Conservation (phyloP, 1,284 basidiomycete genomes). For the Sporisorium graminicola region DNA sequence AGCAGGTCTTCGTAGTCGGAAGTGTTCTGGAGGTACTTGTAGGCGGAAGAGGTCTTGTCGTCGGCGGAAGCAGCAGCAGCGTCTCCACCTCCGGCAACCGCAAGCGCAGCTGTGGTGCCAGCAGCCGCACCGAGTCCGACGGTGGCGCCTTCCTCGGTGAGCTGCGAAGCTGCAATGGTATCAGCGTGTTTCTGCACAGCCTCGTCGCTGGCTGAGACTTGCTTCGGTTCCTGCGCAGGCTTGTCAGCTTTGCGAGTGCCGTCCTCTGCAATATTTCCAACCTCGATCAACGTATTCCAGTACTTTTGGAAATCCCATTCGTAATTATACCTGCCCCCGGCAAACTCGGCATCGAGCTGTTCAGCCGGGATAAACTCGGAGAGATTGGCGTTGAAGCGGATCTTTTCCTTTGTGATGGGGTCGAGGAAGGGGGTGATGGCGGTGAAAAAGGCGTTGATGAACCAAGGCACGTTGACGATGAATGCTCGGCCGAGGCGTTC, state of each 20-base stretch:
- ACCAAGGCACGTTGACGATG: constrained; percentile 81
- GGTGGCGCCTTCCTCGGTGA: constrained; percentile 18
- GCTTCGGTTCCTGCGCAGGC: neutral
- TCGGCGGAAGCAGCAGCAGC: constrained; percentile 5
- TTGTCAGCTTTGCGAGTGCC: constrained; percentile 29
- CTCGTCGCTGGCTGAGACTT: neutral
- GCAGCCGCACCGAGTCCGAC: constrained; percentile 34
- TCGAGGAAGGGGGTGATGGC: constrained; percentile 89
- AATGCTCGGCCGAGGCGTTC: constrained; percentile 88
- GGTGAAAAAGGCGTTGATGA: constrained; percentile 75
- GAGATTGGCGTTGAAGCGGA: constrained; percentile 79
- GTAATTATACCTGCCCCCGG: constrained; percentile 82
- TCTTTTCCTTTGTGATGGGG: constrained; percentile 89
- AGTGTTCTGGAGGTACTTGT: constrained; percentile 45
- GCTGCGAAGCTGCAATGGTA: constrained; percentile 33
- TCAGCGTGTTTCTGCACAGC: constrained; percentile 39
- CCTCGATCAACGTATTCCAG: constrained; percentile 70
- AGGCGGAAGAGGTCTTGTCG: constrained; percentile 19
- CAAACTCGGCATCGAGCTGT: constrained; percentile 82
- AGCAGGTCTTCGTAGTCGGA: constrained; percentile 55
- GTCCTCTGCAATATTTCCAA: constrained; percentile 51
- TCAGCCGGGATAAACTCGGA: constrained; percentile 79
- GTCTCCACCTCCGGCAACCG: constrained; percentile 14
- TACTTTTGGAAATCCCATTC: constrained; percentile 82
- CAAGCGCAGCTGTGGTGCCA: constrained; percentile 23